These are phyloP conservation scores for Avena eriantha DNA, from an alignment of 176 grass and related monocot genomes.

Conservation along the genomic window DNA sequence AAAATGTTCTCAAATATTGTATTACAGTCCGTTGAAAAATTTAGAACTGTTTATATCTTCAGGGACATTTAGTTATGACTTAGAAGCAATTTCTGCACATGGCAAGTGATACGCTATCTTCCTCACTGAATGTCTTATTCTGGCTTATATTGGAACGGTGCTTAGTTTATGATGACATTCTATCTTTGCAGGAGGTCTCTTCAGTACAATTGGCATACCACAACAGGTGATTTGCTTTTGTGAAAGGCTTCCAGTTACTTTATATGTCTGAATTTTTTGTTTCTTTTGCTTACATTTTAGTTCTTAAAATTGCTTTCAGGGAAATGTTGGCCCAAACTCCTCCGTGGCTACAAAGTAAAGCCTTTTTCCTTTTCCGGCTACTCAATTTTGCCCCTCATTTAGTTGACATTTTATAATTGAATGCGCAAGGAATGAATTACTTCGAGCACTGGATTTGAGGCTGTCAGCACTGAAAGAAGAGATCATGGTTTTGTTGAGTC, in stretches of 20 bases:
- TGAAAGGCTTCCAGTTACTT: conserved; percentile 3
- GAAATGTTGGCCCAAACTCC: conserved; percentile 65
- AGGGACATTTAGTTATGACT: background rate
- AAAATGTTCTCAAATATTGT: background rate
- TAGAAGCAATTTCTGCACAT: background rate
- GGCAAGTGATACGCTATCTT: conserved; percentile 31
- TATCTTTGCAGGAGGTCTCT: conserved; percentile 65
- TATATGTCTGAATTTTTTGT: conserved; percentile 33
- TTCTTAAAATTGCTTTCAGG: conserved; percentile 57
- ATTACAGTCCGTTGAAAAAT: background rate
- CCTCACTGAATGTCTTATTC: conserved; percentile 13
- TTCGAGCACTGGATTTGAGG: conserved; percentile 89
- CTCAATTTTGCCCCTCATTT: conserved; percentile 36
- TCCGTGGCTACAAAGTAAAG: conserved; percentile 90
- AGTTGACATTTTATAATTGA: conserved; percentile 41
- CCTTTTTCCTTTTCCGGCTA: conserved; percentile 11
- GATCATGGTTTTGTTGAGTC: conserved; percentile 58
- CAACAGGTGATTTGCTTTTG: conserved; percentile 67
- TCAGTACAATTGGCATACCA: conserved; percentile 50
- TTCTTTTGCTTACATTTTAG: conserved; percentile 40
- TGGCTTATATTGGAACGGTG: conserved; percentile 9
- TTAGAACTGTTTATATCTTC: conserved; percentile 15
- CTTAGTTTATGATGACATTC: conserved; percentile 31
- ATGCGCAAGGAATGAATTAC: conserved; percentile 82
- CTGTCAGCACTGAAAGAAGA: conserved; percentile 85